These are phyloP conservation scores for Dalbergia cultrata DNA, from an alignment of 306 rosid species.

Conservation along the genomic window DNA sequence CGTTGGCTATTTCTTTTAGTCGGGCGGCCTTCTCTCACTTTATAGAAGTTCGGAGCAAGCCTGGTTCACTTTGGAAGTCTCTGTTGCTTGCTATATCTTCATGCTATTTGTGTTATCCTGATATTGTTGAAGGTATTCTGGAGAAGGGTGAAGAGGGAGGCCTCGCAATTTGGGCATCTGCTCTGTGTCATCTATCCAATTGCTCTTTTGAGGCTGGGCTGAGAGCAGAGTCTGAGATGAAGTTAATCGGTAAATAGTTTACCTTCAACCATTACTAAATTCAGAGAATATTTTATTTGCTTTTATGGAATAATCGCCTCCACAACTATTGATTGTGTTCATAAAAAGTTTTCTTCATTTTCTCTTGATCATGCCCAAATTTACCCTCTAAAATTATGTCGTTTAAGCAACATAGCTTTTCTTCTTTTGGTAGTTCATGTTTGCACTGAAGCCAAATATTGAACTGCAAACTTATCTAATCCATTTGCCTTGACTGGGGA, in stretches of 20 bases:
- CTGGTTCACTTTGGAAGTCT: constrained; percentile 81
- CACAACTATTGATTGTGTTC: constrained; percentile 13
- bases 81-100: constrained; percentile 81
- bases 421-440: constrained; percentile 4
- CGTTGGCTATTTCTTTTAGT: constrained; percentile 68
- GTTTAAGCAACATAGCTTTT: constrained; percentile 17
- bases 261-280: constrained; percentile 38
- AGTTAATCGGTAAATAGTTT: constrained; percentile 67
- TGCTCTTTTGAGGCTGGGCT: constrained; percentile 69
- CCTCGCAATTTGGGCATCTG: constrained; percentile 72
- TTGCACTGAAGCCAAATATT: constrained; percentile 26
- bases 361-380: constrained; percentile 28
- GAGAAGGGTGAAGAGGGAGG: constrained; percentile 73
- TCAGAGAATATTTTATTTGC: constrained; percentile 37
- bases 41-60: constrained; percentile 59
- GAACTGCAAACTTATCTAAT: constrained; percentile 24
- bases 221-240: constrained; percentile 72
- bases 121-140: constrained; percentile 69
- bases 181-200: constrained; percentile 62
- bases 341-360: constrained; percentile 10
- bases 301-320: constrained; percentile 21
- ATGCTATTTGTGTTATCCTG: constrained; percentile 88
- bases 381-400: neutral
- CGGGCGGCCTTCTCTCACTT: constrained; percentile 69
- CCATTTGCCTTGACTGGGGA: neutral